These are phyloP conservation scores for Corinectria fuckeliana DNA, from an alignment of 2,329 filamentous ascomycete genomes.

Conservation along the genomic window DNA sequence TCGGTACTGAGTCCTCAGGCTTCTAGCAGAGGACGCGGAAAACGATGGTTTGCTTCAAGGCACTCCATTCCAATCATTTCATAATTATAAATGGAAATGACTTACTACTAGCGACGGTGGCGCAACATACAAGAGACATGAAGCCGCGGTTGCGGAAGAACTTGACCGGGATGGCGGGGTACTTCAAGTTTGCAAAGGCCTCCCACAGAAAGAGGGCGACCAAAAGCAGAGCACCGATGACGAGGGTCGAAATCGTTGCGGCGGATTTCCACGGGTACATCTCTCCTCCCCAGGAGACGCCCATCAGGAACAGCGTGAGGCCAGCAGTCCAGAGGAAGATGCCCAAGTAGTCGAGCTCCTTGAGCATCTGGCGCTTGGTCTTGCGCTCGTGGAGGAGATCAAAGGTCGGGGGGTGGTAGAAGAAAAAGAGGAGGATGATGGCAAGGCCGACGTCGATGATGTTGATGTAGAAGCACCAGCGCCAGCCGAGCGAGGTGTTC, in stretches of 20 bases:
- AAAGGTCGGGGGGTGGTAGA: slow-evolving; percentile 51
- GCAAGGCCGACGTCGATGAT: slow-evolving; percentile 45
- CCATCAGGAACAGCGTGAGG: slow-evolving; percentile 53
- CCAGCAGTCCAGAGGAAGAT: slow-evolving; percentile 54
- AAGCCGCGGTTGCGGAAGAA: slow-evolving; percentile 47
- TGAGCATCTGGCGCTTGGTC: slow-evolving; percentile 44
- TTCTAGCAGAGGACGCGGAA: too few relatives aligned
- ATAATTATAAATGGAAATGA: slow-evolving; percentile 21
- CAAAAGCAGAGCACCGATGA: slow-evolving; percentile 43
- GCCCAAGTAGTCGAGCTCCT: slow-evolving; percentile 51
- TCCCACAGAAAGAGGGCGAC: slow-evolving; percentile 48
- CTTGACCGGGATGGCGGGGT: slow-evolving; percentile 46
- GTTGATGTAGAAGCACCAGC: slow-evolving; percentile 51
- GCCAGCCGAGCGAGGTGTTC: slow-evolving; percentile 45
- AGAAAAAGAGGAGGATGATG: slow-evolving; percentile 45
- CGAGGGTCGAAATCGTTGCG: slow-evolving; percentile 46
- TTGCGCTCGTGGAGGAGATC: slow-evolving; percentile 47
- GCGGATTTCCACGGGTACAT: slow-evolving; percentile 52
- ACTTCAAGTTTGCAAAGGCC: slow-evolving; percentile 42
- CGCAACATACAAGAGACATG: slow-evolving; percentile 44
- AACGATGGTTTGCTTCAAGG: too few relatives aligned
- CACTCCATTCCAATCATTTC: neutral
- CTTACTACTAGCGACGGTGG: slow-evolving; percentile 44
- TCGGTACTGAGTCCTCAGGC: too few relatives aligned
- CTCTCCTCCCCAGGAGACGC: slow-evolving; percentile 52